Conservation (phyloP, 2,329 filamentous ascomycete genomes). For the Spiromastix sp. region DNA sequence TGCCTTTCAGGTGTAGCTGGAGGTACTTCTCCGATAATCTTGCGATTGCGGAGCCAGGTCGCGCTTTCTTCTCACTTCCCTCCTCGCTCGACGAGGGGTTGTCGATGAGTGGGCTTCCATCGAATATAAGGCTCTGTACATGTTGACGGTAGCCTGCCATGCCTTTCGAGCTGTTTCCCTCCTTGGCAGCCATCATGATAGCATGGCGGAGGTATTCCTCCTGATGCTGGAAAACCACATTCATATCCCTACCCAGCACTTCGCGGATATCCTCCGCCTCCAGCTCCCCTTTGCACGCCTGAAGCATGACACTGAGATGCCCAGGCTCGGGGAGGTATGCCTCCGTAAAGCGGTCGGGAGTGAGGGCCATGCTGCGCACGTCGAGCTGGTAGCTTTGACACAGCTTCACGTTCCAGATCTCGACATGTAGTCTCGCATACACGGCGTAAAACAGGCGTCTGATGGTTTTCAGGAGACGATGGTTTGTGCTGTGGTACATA, state of each 20-base stretch:
- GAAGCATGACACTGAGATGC: conserved; percentile 25
- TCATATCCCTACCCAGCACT: conserved; percentile 16
- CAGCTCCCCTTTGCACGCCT: conserved; percentile 23
- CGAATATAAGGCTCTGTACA: conserved; percentile 16
- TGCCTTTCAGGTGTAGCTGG: conserved; percentile 14
- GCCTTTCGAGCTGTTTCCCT: conserved; percentile 15
- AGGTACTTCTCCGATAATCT: conserved; percentile 28
- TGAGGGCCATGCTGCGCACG: conserved; percentile 12
- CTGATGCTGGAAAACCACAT: conserved; percentile 21
- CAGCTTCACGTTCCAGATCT: conserved; percentile 27
- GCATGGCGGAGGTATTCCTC: conserved; percentile 18
- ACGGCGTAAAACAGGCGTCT: conserved; percentile 29
- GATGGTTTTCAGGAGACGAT: conserved; percentile 21
- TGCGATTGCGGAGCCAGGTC: conserved; percentile 20
- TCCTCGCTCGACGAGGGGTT: conserved; percentile 14
- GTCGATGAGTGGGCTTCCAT: too few relatives aligned
- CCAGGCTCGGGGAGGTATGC: conserved; percentile 21
- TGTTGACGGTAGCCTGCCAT: conserved; percentile 21
- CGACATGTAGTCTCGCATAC: conserved; percentile 26
- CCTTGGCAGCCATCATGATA: conserved; percentile 10
- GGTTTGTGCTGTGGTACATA: conserved; percentile 18
- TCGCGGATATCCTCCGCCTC: conserved; percentile 19
- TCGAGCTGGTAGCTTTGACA: conserved; percentile 21
- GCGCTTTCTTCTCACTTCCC: conserved; percentile 22
- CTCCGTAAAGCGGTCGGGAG: conserved; percentile 9